phyloP scores from a whole-genome alignment of 495 filamentous ascomycete species.

The Viridothelium virens region DNA sequence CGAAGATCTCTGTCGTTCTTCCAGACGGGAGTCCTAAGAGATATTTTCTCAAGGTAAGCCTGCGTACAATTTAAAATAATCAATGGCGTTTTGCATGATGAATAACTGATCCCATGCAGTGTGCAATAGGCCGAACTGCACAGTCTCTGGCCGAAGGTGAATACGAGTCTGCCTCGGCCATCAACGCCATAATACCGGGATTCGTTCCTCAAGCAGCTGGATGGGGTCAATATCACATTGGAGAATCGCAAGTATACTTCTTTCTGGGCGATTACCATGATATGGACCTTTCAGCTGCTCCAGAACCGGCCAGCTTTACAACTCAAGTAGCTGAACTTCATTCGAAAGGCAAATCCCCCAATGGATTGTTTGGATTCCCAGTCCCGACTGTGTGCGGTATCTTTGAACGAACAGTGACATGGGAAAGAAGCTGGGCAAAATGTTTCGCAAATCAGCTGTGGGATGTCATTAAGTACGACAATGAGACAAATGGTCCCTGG shows the following conservation, averaged over 20 bases:
- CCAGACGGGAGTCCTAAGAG: slow-evolving; percentile 27
- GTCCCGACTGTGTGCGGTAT: slow-evolving; percentile 8
- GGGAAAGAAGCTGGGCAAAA: slow-evolving; percentile 17
- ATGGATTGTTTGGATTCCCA: slow-evolving; percentile 16
- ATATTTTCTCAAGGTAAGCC: slow-evolving; percentile 32
- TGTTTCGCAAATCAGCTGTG: slow-evolving; percentile 19
- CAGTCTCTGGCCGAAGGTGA: slow-evolving; percentile 24
- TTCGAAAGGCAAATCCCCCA: slow-evolving; percentile 15
- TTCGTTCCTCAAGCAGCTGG: neutral
- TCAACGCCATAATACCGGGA: slow-evolving; percentile 13
- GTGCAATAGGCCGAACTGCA: slow-evolving; percentile 21
- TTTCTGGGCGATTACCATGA: slow-evolving; percentile 17
- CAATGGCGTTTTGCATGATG: neutral
- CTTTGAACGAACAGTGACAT: slow-evolving; percentile 18
- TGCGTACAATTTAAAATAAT: neutral
- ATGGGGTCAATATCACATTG: neutral
- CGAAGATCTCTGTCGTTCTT: slow-evolving; percentile 23
- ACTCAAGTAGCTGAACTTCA: slow-evolving; percentile 15
- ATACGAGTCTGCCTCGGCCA: slow-evolving; percentile 24
- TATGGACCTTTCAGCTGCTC: slow-evolving; percentile 15
- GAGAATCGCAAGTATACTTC: slow-evolving; percentile 10
- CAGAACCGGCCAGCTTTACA: slow-evolving; percentile 11
- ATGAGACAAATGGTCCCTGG: slow-evolving; percentile 21
- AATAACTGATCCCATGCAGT: slow-evolving; percentile 14
- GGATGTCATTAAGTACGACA: slow-evolving; percentile 23